These are phyloP conservation scores for Echites panduratus DNA, from an alignment of 257 asterid species.

Conservation along the genomic window DNA sequence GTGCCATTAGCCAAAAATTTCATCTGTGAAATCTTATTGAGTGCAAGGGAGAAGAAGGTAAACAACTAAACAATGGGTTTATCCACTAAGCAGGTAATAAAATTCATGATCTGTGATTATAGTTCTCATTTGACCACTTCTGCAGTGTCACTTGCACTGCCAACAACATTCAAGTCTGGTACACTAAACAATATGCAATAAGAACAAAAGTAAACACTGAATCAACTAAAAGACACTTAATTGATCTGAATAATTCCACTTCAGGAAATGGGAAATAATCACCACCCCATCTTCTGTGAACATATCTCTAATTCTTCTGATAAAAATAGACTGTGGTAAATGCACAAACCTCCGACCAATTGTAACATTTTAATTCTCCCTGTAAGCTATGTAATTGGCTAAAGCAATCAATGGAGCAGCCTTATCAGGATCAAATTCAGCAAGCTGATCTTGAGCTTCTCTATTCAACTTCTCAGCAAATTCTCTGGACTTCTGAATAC, in stretches of 20 bases:
- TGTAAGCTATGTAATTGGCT: slow-evolving; percentile 49
- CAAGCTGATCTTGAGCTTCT: slow-evolving; percentile 47
- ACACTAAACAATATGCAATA: no score
- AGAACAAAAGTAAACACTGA: not conserved
- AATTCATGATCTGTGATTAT: no score
- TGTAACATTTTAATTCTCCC: slow-evolving; percentile 19
- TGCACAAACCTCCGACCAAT: not conserved
- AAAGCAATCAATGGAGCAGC: slow-evolving; percentile 54
- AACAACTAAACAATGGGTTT: no score
- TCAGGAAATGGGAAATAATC: not conserved
- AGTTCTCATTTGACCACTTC: no score
- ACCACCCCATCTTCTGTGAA: not conserved
- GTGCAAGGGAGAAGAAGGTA: no score
- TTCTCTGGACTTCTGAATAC: slow-evolving; percentile 51
- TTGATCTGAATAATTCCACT: not conserved
- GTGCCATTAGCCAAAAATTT: no score
- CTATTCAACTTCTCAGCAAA: slow-evolving; percentile 48
- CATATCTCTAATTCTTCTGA: not conserved
- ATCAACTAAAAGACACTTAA: no score
- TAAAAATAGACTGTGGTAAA: not conserved
- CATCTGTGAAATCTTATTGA: no score
- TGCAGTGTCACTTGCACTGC: no score
- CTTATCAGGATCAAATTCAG: slow-evolving; percentile 36
- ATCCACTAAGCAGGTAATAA: no score
- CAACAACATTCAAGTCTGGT: no score